phyloP scores from a whole-genome alignment of 345 rosid species.

The Sisymbrium altissimum region DNA sequence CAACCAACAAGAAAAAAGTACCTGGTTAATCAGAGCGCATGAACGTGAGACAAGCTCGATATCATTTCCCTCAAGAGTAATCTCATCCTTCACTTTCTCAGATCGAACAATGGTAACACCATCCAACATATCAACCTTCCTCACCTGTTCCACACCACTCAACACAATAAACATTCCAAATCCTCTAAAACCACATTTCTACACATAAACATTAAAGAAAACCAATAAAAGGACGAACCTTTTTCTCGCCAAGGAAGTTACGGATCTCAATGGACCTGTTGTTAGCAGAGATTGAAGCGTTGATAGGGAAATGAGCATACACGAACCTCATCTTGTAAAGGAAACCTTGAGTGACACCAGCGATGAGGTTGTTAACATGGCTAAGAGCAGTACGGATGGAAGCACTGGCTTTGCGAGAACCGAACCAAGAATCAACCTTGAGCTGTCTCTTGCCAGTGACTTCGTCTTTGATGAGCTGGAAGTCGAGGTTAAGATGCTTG shows the following conservation, averaged over 20 bases:
- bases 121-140: conserved; percentile 51
- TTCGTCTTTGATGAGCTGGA: conserved; percentile 49
- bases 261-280: conserved; percentile 68
- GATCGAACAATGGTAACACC: conserved; percentile 45
- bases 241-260: conserved; percentile 66
- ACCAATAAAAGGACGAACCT: conserved; percentile 20
- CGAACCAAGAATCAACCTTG: conserved; percentile 64
- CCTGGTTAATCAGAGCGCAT: conserved; percentile 53
- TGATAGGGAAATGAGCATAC: conserved; percentile 83
- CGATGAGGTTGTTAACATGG: conserved; percentile 64
- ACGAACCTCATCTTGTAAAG: conserved; percentile 86
- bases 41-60: conserved; percentile 48
- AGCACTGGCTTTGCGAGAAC: conserved; percentile 56
- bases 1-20: background rate
- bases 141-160: conserved; percentile 32
- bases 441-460: conserved; percentile 50
- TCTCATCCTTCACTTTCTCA: conserved; percentile 53
- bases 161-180: background rate
- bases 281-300: conserved; percentile 55
- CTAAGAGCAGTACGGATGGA: conserved; percentile 65
- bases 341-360: conserved; percentile 71
- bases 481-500: conserved; percentile 68
- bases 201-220: background rate
- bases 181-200: background rate
- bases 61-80: conserved; percentile 45